Evolutionary conservation across 371 early-diverging fungal species (phyloP), one percentile per base, ranked within the genome.

Genomic region (Parasitella parasitica): DNA sequence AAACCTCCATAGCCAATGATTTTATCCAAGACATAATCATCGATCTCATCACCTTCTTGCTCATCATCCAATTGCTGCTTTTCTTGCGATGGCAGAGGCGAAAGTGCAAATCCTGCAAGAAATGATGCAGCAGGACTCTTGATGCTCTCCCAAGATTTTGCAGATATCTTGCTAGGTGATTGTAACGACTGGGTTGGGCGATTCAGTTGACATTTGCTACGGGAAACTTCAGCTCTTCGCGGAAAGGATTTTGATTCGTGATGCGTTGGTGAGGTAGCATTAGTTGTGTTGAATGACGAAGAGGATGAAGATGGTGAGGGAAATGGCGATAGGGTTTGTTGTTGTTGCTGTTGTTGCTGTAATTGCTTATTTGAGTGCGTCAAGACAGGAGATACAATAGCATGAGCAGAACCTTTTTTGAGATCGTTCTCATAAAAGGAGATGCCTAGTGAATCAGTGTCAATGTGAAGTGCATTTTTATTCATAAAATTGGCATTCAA

Each of bases 1-100:
- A 86, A 89, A 24, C 86, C 83, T 18, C 91, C 90, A 30, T 72
- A 67, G 5, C 87, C 89, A 51, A 89, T 78, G 20, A 81, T 67
- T 35, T 66, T 66, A 24, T 82, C 84, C 9, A 89, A 63, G 9
- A 80, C 65, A 64, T 80, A 89, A 28, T 84, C 80, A 50, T 87
- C 91, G 63, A 90, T 72, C 67, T 88, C 77, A 69, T 91, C 84
- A 24, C 91, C 91, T 36, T 80, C 82, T 26, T 77, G 76, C 62
- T 78, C 84, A 38, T 69, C 66, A 32, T 56, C 61, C 0, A 50
- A n/a, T 18, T 18, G 2, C 36, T 54, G 46, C 13, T 36, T 34
- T 32, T 37, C 49, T 55, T 48, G 54, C 6, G 75, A 69, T 9
- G 67, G 46, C 22, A 51, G 46, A 28, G 66, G 66, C 13, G 66